phyloP scores from a whole-genome alignment of 805 yeast genomes.

The Spathaspora arborariae region DNA sequence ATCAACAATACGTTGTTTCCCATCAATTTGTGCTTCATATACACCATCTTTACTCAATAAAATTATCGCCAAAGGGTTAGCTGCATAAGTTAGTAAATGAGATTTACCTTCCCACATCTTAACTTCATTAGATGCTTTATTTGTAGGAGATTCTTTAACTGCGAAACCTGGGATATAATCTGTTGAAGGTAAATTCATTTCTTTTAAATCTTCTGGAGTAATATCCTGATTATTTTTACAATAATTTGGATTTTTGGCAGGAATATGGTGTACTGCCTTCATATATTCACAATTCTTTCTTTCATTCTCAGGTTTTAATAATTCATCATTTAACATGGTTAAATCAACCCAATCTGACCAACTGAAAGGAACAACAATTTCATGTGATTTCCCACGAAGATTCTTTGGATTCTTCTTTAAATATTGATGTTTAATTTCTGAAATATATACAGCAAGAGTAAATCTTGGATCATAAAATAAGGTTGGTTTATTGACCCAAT shows the following conservation, averaged over 20 bases:
- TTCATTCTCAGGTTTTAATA: conserved; percentile 15
- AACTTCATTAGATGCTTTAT: conserved; percentile 28
- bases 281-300: conserved; percentile 20
- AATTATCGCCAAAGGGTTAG: conserved; percentile 35
- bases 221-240: conserved; percentile 16
- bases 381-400: conserved; percentile 25
- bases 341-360: conserved; percentile 59
- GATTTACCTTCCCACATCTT: conserved; percentile 40
- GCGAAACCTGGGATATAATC: conserved; percentile 40
- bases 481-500: conserved; percentile 17
- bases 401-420: conserved; percentile 11
- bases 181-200: conserved; percentile 18
- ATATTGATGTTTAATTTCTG: conserved; percentile 29
- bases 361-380: conserved; percentile 31
- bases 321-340: conserved; percentile 31
- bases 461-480: conserved; percentile 53
- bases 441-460: conserved; percentile 47
- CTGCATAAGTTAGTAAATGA: conserved; percentile 34
- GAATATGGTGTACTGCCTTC: conserved; percentile 15
- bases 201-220: conserved; percentile 15
- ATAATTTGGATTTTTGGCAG: conserved; percentile 13
- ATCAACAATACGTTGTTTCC: conserved; percentile 24
- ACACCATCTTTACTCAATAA: conserved; percentile 31
- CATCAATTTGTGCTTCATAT: conserved; percentile 26
- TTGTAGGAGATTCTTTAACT: conserved; percentile 22